These are phyloP conservation scores for Plectosphaerella sp. DNA, from an alignment of 2,329 filamentous ascomycete genomes.

Conservation along the genomic window DNA sequence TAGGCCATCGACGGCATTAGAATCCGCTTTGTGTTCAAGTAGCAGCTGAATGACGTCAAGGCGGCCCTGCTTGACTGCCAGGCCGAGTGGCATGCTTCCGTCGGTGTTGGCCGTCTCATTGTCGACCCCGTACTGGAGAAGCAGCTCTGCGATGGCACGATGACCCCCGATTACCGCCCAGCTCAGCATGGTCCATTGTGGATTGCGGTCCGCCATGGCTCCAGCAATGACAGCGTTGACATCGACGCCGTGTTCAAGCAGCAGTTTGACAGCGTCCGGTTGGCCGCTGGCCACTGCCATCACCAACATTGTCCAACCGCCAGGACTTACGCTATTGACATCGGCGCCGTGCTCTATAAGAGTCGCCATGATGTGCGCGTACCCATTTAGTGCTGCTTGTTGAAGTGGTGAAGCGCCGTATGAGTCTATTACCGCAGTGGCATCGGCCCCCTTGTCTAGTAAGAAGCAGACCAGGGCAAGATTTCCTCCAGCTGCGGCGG, in stretches of 20 bases:
- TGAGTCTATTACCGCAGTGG: background rate
- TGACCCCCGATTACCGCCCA: background rate
- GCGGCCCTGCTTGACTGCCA: background rate
- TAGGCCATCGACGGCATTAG: too few species aligned
- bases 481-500: background rate
- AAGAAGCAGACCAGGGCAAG: background rate
- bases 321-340: background rate
- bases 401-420: too few species aligned
- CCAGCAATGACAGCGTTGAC: background rate
- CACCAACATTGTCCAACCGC: background rate
- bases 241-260: background rate
- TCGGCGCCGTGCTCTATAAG: background rate
- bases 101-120: background rate
- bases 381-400: background rate
- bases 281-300: background rate
- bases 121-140: background rate
- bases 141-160: background rate
- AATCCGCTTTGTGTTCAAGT: background rate
- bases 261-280: background rate
- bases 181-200: background rate
- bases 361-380: background rate
- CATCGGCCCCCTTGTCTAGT: background rate
- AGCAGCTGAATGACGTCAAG: background rate
- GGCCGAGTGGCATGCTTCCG: background rate
- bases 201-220: background rate